Evolutionary conservation across 768 basidiomycete species (phyloP).

Genomic region (Termitomyces sp.): DNA sequence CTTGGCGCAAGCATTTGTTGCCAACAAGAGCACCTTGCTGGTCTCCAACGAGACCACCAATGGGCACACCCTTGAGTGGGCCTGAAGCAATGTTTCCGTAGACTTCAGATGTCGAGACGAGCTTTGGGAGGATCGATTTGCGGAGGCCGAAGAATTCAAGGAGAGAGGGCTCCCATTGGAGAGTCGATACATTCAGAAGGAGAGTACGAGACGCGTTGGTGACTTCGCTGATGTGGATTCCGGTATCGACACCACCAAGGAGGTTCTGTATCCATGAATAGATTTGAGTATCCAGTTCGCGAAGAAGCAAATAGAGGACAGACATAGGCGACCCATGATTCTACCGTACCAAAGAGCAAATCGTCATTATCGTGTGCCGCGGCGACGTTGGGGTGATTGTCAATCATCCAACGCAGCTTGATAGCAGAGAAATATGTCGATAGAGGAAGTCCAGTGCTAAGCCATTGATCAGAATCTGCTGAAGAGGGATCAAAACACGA

Average conservation of each 20-base stretch:
- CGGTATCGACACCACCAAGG: conserved; percentile 67
- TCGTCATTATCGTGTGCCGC: conserved; percentile 79
- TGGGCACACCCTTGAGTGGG: conserved; percentile 68
- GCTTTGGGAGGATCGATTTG: conserved; percentile 71
- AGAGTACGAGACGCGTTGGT: conserved; percentile 97
- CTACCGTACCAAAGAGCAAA: conserved; percentile 90
- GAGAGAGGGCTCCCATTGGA: conserved; percentile 81
- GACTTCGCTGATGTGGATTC: conserved; percentile 85
- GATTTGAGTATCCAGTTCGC: conserved; percentile 10
- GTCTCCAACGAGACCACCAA: conserved; percentile 95
- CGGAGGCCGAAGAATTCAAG: conserved; percentile 86
- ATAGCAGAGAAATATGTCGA: conserved; percentile 98
- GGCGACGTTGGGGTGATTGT: conserved; percentile 72
- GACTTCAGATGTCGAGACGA: conserved; percentile 90
- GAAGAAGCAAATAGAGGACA: conserved; percentile 12
- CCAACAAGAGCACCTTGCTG: conserved; percentile 97
- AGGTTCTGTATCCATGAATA: conserved; percentile 52
- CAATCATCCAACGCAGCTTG: conserved; percentile 96
- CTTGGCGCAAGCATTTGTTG: conserved; percentile 88
- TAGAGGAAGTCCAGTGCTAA: conserved; percentile 86
- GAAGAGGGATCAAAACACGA: conserved; percentile 6
- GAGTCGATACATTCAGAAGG: conserved; percentile 76
- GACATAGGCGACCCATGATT: conserved; percentile 95
- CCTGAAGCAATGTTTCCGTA: conserved; percentile 78
- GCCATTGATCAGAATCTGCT: neutral